Percentiles rank a stretch among this genome's conserved stretches.
phyloP scores from a whole-genome alignment of 2,329 filamentous ascomycete species.

The Sporothrix curviconia region DNA sequence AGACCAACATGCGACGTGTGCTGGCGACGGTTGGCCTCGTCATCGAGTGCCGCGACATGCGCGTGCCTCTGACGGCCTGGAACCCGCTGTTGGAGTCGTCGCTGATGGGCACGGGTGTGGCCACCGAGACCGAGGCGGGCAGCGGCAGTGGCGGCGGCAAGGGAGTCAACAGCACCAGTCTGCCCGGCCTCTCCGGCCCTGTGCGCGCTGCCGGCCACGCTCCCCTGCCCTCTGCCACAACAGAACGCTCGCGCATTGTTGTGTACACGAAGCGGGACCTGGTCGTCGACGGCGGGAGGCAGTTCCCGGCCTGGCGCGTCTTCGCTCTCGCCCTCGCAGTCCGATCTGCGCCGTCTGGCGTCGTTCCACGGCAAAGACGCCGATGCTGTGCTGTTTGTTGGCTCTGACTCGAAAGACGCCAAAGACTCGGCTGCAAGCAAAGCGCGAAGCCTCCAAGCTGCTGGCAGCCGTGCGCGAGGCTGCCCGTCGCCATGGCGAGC shows the following conservation, averaged over 20 bases:
- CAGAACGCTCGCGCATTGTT: slow-evolving; percentile 66
- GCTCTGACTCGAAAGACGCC: slow-evolving; percentile 36
- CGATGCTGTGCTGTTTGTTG: slow-evolving; percentile 27
- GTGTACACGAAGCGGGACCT: slow-evolving; percentile 90
- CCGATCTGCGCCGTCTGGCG: slow-evolving; percentile 24
- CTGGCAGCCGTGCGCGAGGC: slow-evolving; percentile 45
- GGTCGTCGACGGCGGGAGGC: slow-evolving; percentile 35
- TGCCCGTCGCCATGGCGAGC: slow-evolving; percentile 34
- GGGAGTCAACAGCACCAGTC: background rate
- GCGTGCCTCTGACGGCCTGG: slow-evolving; percentile 79
- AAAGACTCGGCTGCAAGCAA: slow-evolving; percentile 35
- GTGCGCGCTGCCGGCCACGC: background rate
- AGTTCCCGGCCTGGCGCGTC: background rate
- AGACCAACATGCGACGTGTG: slow-evolving; percentile 71
- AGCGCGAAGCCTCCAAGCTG: slow-evolving; percentile 25
- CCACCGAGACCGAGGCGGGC: background rate
- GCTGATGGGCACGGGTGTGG: slow-evolving; percentile 46
- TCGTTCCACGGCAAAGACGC: slow-evolving; percentile 38
- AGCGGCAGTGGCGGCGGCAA: background rate
- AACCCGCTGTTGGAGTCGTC: slow-evolving; percentile 83
- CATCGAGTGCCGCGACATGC: slow-evolving; percentile 90
- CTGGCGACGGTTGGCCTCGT: slow-evolving; percentile 79
- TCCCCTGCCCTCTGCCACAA: slow-evolving; percentile 35
- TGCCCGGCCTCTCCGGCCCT: slow-evolving; percentile 12
- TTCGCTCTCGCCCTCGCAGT: slow-evolving; percentile 1